Conservation (phyloP, 2,329 filamentous ascomycete species). For the Stenocarpella maydis region DNA sequence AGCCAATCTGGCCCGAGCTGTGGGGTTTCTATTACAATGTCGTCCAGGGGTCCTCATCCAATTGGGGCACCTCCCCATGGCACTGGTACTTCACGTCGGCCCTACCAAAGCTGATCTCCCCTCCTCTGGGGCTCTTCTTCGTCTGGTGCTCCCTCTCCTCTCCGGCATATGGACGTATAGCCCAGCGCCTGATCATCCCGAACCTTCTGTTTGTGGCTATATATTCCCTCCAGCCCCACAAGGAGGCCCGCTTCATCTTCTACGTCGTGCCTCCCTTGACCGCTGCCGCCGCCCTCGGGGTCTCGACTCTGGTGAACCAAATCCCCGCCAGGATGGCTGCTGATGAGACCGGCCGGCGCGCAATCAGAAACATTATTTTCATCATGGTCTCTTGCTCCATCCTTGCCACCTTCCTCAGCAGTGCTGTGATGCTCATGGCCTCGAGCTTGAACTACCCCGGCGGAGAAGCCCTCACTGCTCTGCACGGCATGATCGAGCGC, state of each 20-base stretch:
- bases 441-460: slow-evolving; percentile 95
- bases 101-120: slow-evolving; percentile 83
- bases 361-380: slow-evolving; percentile 52
- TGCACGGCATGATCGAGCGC: slow-evolving; percentile 52
- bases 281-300: slow-evolving; percentile 76
- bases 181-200: slow-evolving; percentile 67
- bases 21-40: slow-evolving; percentile 92
- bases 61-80: slow-evolving; percentile 89
- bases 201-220: slow-evolving; percentile 75
- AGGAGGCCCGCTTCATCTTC: slow-evolving; percentile 94
- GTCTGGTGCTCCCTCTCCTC: slow-evolving; percentile 60
- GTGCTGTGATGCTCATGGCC: slow-evolving; percentile 74
- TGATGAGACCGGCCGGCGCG: slow-evolving; percentile 53
- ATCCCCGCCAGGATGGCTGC: slow-evolving; percentile 18
- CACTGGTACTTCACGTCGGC: slow-evolving; percentile 86
- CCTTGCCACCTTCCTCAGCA: slow-evolving; percentile 67
- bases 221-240: slow-evolving; percentile 92
- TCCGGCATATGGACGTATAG: slow-evolving; percentile 53
- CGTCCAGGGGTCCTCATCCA: slow-evolving; percentile 79
- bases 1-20: slow-evolving; percentile 87
- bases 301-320: slow-evolving; percentile 70
- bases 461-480: slow-evolving; percentile 74
- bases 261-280: slow-evolving; percentile 86
- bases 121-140: slow-evolving; percentile 73
- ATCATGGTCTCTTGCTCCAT: slow-evolving; percentile 62